Evolutionary conservation across 129 eudicot species (phyloP), one percentile per base, ranked within the genome.

Genomic region (Pittosporum tobira): DNA sequence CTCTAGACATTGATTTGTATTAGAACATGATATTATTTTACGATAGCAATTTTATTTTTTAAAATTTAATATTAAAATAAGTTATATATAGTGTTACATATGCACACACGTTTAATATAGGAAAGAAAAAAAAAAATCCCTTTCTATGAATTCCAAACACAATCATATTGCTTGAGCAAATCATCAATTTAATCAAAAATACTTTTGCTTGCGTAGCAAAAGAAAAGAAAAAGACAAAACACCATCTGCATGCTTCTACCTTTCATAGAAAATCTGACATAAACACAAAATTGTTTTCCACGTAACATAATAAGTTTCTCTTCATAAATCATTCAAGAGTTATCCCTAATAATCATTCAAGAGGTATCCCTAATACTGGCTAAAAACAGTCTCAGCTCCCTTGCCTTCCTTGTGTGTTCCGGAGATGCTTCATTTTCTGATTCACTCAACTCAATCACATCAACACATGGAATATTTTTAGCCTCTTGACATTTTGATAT

Each of bases 401-500:
- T 62, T 15, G 82, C 83, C 65, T 63, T 85, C 59, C 57, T 68
- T 46, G 52, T 58, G 51, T 85, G 88, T 53, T 73, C 85, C 29
- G 95, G 93, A 3, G 93, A 84, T 14, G 51, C 54, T 4, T 89
- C 97, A 46, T 70, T 73, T 42, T 88, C 96, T 15, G 95, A 74
- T n/a, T 85, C 97, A 66, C 95, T 82, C 73, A 90, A 70, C 42
- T 85, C 94, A 52, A 90, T 80, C 47, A 82, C 71, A 21, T 79
- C 83, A 37, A 59, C 59, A 25, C 49, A 55, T 20, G 64, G 67
- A 48, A 29, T 59, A 25, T 25, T n/a, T n/a, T n/a, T 53, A 14
- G 21, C 23, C 48, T 55, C 78, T 59, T 29, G 65, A 54, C 59
- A 48, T 37, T 70, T 79, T 31, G 81, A 14, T 30, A 47, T 64